These are phyloP conservation scores for Cutaneotrichosporon sp. DNA, from an alignment of 1,284 basidiomycete genomes.

Conservation along the genomic window DNA sequence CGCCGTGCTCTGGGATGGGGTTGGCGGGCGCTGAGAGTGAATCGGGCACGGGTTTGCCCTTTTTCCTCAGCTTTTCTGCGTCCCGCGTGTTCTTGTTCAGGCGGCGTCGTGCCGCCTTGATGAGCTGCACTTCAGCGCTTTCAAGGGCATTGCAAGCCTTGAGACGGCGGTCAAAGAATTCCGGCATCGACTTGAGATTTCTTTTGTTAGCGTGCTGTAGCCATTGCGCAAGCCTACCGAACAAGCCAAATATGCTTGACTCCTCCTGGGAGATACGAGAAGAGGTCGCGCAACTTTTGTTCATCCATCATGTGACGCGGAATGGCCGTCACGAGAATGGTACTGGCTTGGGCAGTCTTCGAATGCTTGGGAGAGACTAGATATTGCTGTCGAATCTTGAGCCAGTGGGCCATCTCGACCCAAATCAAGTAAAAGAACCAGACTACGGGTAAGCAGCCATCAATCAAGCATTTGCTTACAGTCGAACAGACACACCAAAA, in stretches of 20 bases:
- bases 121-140: conserved; percentile 57
- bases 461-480: conserved; percentile 31
- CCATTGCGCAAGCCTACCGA: conserved; percentile 32
- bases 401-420: conserved; percentile 61
- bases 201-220: too few species aligned
- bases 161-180: conserved; percentile 57
- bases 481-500: conserved; percentile 50
- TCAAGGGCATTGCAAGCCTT: conserved; percentile 62
- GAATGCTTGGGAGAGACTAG: conserved; percentile 62
- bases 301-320: conserved; percentile 61
- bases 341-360: conserved; percentile 63
- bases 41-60: conserved; percentile 37
- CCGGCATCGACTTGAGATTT: conserved; percentile 58
- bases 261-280: conserved; percentile 67
- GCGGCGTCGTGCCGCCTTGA: conserved; percentile 51
- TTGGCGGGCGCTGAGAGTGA: conserved; percentile 29
- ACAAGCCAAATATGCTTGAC: conserved; percentile 73
- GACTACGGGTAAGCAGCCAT: conserved; percentile 44
- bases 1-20: conserved; percentile 21
- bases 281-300: conserved; percentile 58
- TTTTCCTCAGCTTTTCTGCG: conserved; percentile 29
- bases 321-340: conserved; percentile 69
- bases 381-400: conserved; percentile 63
- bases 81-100: conserved; percentile 27
- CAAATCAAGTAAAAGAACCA: conserved; percentile 67